Percentiles rank a stretch among this genome's conserved stretches.
These are phyloP conservation scores for Ananas comosus DNA, from an alignment of 176 grass and related monocot genomes.

Conservation along the genomic window DNA sequence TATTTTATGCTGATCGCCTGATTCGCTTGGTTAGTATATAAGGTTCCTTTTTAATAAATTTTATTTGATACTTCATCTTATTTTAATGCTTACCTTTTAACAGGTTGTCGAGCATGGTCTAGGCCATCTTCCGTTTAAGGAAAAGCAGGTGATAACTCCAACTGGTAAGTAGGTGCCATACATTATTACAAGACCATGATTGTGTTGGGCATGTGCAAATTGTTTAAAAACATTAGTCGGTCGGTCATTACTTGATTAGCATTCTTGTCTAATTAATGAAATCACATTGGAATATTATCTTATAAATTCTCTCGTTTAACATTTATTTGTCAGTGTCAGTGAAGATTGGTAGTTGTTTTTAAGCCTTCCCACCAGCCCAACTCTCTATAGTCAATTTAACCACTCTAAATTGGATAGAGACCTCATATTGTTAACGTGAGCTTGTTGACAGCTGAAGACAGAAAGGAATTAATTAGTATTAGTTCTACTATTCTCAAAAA, in stretches of 20 bases:
- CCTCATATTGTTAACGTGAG: too few relatives aligned
- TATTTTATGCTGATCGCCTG: slow-evolving; percentile 89
- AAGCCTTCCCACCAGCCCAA: background rate
- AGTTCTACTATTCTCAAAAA: too few relatives aligned
- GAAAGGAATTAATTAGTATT: too few relatives aligned
- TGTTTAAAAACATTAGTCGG: background rate
- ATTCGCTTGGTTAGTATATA: slow-evolving; percentile 86
- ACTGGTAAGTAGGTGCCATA: slow-evolving; percentile 51
- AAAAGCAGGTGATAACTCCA: slow-evolving; percentile 87
- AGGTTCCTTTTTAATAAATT: slow-evolving; percentile 26
- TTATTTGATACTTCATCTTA: slow-evolving; percentile 9
- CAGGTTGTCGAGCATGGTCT: slow-evolving; percentile 97
- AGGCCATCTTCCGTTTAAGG: slow-evolving; percentile 80
- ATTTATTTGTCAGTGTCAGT: slow-evolving; percentile 8
- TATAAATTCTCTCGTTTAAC: slow-evolving; percentile 14
- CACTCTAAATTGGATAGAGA: too few relatives aligned
- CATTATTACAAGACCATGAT: background rate
- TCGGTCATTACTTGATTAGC: background rate
- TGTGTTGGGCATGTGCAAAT: background rate
- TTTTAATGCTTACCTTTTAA: slow-evolving; percentile 14
- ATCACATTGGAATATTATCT: background rate
- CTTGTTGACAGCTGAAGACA: too few relatives aligned
- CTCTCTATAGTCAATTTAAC: too few relatives aligned
- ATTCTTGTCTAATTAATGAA: background rate
- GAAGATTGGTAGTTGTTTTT: background rate